phyloP scores from a whole-genome alignment of 2,329 filamentous ascomycete species.

The Aspergillus candidus region DNA sequence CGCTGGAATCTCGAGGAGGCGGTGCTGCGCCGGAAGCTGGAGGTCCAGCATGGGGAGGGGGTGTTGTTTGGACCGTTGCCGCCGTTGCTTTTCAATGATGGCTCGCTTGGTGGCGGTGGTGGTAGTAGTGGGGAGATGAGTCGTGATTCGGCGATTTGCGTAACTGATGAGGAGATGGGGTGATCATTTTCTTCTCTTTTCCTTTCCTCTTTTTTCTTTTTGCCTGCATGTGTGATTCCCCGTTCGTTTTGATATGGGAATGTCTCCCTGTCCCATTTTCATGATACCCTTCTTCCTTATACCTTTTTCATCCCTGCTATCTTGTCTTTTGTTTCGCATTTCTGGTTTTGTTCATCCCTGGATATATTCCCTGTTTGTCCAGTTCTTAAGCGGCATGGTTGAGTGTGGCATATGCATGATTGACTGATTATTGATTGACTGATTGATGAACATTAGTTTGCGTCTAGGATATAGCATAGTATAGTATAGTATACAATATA shows the following conservation, averaged over 20 bases:
- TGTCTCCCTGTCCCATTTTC: not conserved
- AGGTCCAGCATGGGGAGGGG: constrained; percentile 27
- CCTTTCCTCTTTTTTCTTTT: constrained; percentile 2
- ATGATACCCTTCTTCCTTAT: no score
- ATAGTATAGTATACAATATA: no score
- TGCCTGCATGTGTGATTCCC: constrained; percentile 8
- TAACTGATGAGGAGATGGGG: constrained; percentile 21
- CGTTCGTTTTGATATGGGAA: not conserved
- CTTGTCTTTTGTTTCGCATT: not conserved
- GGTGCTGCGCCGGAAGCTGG: constrained; percentile 35
- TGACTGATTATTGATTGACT: no score
- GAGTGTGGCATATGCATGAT: not conserved
- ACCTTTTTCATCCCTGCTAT: no score
- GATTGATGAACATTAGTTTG: no score
- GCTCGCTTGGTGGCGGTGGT: constrained; percentile 19
- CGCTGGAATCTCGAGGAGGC: constrained; percentile 41
- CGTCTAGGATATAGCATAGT: no score
- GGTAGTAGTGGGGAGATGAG: constrained; percentile 3
- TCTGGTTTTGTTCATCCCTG: constrained; percentile 4
- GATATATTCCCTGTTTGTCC: not conserved
- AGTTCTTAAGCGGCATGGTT: no score
- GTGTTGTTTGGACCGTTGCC: constrained; percentile 34
- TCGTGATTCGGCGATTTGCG: constrained; percentile 26
- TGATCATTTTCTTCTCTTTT: constrained; percentile 24
- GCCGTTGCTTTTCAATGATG: constrained; percentile 28